Evolutionary conservation across 116 monocot species (phyloP).

Genomic region (Cymodocea nodosa): DNA sequence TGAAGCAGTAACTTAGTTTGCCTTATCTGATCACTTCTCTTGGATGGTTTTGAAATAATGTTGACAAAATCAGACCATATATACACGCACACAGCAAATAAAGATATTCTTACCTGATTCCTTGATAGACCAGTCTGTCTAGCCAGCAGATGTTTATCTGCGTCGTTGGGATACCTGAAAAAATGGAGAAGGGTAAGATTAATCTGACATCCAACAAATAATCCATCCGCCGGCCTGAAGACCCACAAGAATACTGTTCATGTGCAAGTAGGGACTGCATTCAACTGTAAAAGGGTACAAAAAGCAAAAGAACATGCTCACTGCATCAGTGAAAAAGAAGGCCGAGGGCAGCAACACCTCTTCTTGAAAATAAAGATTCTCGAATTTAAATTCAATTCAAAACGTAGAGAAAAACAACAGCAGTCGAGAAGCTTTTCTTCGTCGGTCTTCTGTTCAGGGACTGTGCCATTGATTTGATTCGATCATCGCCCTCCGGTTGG

Average conservation of each 20-base stretch:
- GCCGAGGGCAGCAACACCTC: too few species aligned
- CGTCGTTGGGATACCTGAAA: slow-evolving; percentile 60
- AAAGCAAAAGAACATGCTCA: not conserved
- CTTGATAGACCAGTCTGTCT: slow-evolving; percentile 24
- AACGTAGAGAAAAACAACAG: too few species aligned
- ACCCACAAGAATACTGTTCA: not conserved
- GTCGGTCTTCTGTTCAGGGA: too few species aligned
- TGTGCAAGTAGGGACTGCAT: not conserved
- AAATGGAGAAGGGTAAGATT: not conserved
- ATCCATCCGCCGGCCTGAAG: not conserved
- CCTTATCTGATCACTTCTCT: too few species aligned
- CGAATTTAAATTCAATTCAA: not conserved
- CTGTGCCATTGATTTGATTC: too few species aligned
- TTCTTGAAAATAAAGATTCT: not conserved
- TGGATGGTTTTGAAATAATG: too few species aligned
- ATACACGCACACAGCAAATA: too few species aligned
- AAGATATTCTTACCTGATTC: slow-evolving; percentile 21
- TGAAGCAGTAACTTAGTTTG: too few species aligned
- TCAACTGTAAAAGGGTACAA: not conserved
- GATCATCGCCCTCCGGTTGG: too few species aligned
- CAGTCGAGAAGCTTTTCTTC: too few species aligned
- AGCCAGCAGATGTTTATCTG: slow-evolving; percentile 20
- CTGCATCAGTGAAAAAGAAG: not conserved
- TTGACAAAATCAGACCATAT: too few species aligned
- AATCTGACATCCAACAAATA: not conserved